Conservation (phyloP, 805 yeast genomes). For the Huiozyma sinensis region DNA sequence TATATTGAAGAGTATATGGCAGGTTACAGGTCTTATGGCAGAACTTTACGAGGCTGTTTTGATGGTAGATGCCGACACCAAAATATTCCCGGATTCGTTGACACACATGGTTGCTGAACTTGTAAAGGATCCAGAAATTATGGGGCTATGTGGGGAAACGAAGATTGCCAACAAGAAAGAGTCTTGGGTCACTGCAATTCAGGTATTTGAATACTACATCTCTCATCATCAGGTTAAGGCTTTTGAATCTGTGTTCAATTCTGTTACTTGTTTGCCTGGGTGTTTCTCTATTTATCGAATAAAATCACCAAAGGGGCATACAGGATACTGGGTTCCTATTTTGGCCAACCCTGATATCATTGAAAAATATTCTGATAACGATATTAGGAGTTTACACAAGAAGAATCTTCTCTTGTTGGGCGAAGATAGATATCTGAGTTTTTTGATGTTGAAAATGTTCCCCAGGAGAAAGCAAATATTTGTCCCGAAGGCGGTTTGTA, state of each 20-base stretch:
- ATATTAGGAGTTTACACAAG: constrained; percentile 70
- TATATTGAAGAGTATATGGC: constrained; percentile 64
- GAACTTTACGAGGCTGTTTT: constrained; percentile 70
- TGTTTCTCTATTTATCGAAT: constrained; percentile 89
- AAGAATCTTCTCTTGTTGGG: constrained; percentile 80
- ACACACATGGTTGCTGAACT: constrained; percentile 86
- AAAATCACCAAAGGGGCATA: constrained; percentile 73
- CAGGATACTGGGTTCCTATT: constrained; percentile 87
- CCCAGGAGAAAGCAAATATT: constrained; percentile 83
- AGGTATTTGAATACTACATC: constrained; percentile 85
- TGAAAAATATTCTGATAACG: constrained; percentile 81
- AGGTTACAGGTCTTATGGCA: constrained; percentile 75
- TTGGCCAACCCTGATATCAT: constrained; percentile 89
- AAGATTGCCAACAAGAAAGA: constrained; percentile 74
- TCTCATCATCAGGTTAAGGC: constrained; percentile 94
- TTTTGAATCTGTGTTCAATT: constrained; percentile 88
- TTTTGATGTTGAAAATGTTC: constrained; percentile 78
- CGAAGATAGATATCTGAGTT: constrained; percentile 79
- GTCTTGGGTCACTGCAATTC: constrained; percentile 88
- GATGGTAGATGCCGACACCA: constrained; percentile 94
- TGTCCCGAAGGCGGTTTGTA: constrained; percentile 85
- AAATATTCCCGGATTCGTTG: constrained; percentile 74
- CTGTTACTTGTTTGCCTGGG: constrained; percentile 92
- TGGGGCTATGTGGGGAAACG: constrained; percentile 95
- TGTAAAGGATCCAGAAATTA: constrained; percentile 74